phyloP scores from a whole-genome alignment of 2,329 filamentous ascomycete genomes.

The Fusarium verrucosum region DNA sequence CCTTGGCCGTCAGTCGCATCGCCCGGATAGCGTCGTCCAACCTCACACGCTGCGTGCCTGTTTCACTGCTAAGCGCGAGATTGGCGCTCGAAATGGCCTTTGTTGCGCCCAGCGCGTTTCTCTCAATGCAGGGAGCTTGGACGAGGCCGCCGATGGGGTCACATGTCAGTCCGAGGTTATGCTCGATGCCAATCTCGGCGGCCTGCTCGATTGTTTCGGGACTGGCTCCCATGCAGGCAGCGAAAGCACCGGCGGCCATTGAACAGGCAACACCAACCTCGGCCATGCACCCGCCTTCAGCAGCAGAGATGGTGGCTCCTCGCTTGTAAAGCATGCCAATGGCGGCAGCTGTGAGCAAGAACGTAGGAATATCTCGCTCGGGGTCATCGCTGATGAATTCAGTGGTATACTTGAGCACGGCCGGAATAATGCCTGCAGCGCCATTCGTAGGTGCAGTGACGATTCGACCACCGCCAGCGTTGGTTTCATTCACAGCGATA shows the following conservation, averaged over 20 bases:
- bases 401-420: slow-evolving; percentile 60
- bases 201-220: slow-evolving; percentile 62
- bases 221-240: slow-evolving; percentile 61
- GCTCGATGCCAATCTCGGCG: slow-evolving; percentile 62
- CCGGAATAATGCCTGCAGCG: slow-evolving; percentile 61
- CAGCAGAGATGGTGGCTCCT: slow-evolving; percentile 61
- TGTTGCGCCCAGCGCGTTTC: slow-evolving; percentile 60
- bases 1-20: slow-evolving; percentile 60
- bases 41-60: slow-evolving; percentile 58
- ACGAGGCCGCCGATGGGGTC: slow-evolving; percentile 62
- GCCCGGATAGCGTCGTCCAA: slow-evolving; percentile 61
- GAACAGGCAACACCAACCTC: slow-evolving; percentile 62
- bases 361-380: slow-evolving; percentile 60
- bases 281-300: slow-evolving; percentile 64
- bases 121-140: slow-evolving; percentile 62
- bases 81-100: slow-evolving; percentile 63
- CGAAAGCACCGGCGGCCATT: slow-evolving; percentile 62
- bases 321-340: slow-evolving; percentile 65
- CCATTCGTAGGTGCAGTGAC: slow-evolving; percentile 63
- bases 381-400: slow-evolving; percentile 62
- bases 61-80: slow-evolving; percentile 56
- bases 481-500: slow-evolving; percentile 64
- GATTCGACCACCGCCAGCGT: slow-evolving; percentile 60
- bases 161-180: slow-evolving; percentile 61
- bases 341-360: slow-evolving; percentile 59